Base-by-base conservation (phyloP, 169 alveolate genomes). In the Fabrea salina region DNA sequence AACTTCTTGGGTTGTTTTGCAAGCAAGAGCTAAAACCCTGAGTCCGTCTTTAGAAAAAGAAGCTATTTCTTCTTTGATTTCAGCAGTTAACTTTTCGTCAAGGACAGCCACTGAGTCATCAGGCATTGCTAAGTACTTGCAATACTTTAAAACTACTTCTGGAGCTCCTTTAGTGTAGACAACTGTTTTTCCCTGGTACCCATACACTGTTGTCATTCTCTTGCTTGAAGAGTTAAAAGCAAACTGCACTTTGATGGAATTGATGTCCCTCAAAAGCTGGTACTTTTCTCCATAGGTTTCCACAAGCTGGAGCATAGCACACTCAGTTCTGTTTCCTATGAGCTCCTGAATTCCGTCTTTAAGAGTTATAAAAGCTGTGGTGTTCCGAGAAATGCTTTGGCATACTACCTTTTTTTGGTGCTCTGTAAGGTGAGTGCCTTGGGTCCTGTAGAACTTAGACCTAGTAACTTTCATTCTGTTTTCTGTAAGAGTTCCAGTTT, bases 151-250 rank as follows among this genome's bases (percentile, higher is more conserved):
- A 7, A 92, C 85, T 30, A 83, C 70, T 67, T 92, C 96, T 22
- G 95, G 90, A 25, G 95, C 95, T 35, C 96, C 96, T 78, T 90
- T 92, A 22, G 90, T 79, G 59, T 84, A 87, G 1, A 89, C 25
- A 67, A 75, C 4, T 19, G 44, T n/a, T 25, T 44, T 54, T 74
- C 68, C 83, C 13, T 83, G 59, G 5, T 57, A 37, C 16, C 41
- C 54, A 64, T 64, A 64, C 3, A 64, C 75, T 5, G 75, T 64
- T 1, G 75, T 64, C 75, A 64, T 64, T 32, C 75, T 32, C 30
- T 64, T 64, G 6, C 57, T 37, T 33, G 27, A 19, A 39, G 75
- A 41, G 54, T 64, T 64, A 64, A 64, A 64, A 0, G 75, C 75
- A 19, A 64, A 64, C 30, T 64, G 50, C 0, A 19, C 32, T 19